phyloP scores from a whole-genome alignment of 306 rosid genomes.

The Lathyrus sativus region DNA sequence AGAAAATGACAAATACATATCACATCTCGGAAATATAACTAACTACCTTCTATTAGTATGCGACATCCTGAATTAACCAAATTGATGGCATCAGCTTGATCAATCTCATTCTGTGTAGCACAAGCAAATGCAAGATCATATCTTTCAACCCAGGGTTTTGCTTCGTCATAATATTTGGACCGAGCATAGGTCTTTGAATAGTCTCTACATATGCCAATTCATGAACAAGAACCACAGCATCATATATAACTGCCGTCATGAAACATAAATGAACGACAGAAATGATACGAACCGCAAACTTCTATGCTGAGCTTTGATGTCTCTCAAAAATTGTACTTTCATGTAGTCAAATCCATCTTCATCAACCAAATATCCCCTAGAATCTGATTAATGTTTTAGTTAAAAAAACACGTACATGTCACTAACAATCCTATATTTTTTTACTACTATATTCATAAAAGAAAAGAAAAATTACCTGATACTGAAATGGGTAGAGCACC shows the following conservation, averaged over 20 bases:
- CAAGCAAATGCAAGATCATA: slow-evolving; percentile 96
- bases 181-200: slow-evolving; percentile 97
- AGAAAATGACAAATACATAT: slow-evolving; percentile 14
- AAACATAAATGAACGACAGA: slow-evolving; percentile 21
- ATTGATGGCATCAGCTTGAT: slow-evolving; percentile 87
- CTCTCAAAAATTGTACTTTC: slow-evolving; percentile 88
- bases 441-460: slow-evolving; percentile 5
- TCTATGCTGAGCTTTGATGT: slow-evolving; percentile 88
- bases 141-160: slow-evolving; percentile 95
- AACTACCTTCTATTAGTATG: slow-evolving; percentile 86
- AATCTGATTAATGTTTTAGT: slow-evolving; percentile 61
- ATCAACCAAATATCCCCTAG: slow-evolving; percentile 93
- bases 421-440: slow-evolving; percentile 12
- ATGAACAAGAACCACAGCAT: slow-evolving; percentile 39
- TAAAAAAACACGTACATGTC: slow-evolving; percentile 17
- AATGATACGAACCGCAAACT: slow-evolving; percentile 71
- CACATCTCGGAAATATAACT: slow-evolving; percentile 13
- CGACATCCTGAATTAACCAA: slow-evolving; percentile 91
- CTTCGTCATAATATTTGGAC: slow-evolving; percentile 93
- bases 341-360: slow-evolving; percentile 96
- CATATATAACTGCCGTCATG: slow-evolving; percentile 26
- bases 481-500: slow-evolving; percentile 94
- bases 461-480: slow-evolving; percentile 63
- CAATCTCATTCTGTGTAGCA: slow-evolving; percentile 93
- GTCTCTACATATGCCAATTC: slow-evolving; percentile 66